Percentiles rank a stretch among this genome's conserved stretches.
These are phyloP conservation scores for Xylona heveae DNA, from an alignment of 495 filamentous ascomycete species.

Conservation along the genomic window DNA sequence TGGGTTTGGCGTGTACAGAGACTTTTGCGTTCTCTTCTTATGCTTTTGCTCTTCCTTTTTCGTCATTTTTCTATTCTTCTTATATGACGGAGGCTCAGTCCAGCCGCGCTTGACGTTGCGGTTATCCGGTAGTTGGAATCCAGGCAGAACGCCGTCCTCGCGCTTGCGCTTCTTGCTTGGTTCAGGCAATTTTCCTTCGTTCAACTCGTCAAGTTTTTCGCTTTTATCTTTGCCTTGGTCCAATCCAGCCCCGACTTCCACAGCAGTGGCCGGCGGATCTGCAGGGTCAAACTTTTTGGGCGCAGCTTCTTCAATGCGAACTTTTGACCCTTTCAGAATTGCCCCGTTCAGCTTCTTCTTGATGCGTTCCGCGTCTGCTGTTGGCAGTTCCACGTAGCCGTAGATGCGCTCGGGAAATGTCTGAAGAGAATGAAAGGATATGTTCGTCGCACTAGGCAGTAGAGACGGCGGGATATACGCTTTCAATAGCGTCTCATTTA, in stretches of 20 bases:
- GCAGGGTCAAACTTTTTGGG: constrained; percentile 26
- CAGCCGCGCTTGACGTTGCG: constrained; percentile 79
- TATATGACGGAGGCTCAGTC: constrained; percentile 34
- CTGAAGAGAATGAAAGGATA: constrained; percentile 65
- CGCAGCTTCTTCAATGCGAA: constrained; percentile 60
- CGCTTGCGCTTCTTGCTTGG: constrained; percentile 17
- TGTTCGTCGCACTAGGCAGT: constrained; percentile 42
- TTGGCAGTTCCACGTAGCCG: constrained; percentile 71
- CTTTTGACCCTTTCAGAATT: constrained; percentile 65
- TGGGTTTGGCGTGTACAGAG: constrained; percentile 55
- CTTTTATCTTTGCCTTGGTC: constrained; percentile 12
- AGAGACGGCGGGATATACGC: constrained; percentile 46
- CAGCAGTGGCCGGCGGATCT: too few relatives aligned
- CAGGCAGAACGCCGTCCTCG: constrained; percentile 40
- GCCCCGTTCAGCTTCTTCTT: constrained; percentile 85
- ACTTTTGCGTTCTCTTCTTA: constrained; percentile 29
- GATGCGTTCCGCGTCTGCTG: constrained; percentile 63
- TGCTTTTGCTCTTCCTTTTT: constrained; percentile 13
- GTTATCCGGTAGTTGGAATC: constrained; percentile 46
- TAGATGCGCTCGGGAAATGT: constrained; percentile 79
- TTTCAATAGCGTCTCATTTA: constrained; percentile 47
- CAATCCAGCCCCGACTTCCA: constrained; percentile 3
- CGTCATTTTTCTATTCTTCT: constrained; percentile 10
- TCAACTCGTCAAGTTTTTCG: too few relatives aligned
- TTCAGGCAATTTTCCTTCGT: too few relatives aligned